Percentiles rank a stretch among this genome's conserved stretches.
Evolutionary conservation across 345 rosid species (phyloP).

Genomic region (Eucalyptus globulus): DNA sequence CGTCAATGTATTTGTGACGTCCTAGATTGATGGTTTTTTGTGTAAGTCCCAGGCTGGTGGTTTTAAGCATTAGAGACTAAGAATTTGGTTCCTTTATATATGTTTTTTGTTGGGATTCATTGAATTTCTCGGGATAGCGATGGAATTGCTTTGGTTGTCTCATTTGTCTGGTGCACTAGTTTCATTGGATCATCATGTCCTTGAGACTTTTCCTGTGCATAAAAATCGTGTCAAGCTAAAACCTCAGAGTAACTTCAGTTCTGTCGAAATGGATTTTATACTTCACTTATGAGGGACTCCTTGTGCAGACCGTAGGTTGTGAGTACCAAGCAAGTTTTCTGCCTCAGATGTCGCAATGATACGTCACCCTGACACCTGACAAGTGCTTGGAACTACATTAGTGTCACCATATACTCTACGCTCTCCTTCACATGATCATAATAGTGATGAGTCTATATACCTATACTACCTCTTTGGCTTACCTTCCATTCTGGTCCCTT

Average conservation of each 20-base stretch:
- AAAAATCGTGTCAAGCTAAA: not conserved
- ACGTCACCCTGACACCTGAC: not conserved
- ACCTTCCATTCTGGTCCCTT: not conserved
- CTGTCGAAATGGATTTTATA: not conserved
- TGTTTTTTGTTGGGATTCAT: not conserved
- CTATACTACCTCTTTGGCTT: not conserved
- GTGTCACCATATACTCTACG: not conserved
- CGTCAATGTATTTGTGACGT: not conserved
- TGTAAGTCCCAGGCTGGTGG: not conserved
- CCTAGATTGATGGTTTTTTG: not conserved
- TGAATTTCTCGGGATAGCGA: not conserved
- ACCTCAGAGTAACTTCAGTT: not conserved
- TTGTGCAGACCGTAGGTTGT: not conserved
- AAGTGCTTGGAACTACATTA: not conserved
- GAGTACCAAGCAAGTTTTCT: not conserved
- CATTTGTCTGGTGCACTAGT: not conserved
- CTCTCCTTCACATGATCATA: not conserved
- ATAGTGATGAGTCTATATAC: not conserved
- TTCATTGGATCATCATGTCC: not conserved
- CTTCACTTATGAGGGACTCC: not conserved
- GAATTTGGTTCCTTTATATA: not conserved
- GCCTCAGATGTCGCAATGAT: not conserved
- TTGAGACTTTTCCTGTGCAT: not conserved
- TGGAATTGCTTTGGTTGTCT: not conserved
- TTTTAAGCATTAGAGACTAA: not conserved